Percentiles rank a stretch among this genome's conserved stretches.
Evolutionary conservation across 768 basidiomycete genomes (phyloP).

Genomic region (Daedalea quercina): DNA sequence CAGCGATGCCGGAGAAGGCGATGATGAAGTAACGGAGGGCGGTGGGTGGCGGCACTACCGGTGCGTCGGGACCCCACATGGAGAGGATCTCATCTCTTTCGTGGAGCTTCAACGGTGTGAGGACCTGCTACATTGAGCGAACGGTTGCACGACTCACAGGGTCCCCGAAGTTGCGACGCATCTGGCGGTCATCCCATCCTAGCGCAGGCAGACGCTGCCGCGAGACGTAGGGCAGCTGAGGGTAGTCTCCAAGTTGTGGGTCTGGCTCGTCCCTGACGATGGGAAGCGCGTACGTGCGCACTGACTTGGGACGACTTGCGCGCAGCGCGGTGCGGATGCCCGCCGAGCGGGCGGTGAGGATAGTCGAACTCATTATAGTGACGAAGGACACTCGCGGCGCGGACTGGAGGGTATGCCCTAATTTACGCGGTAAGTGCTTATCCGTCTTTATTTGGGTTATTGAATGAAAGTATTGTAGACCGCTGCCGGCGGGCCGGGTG

Average conservation of each 20-base stretch:
- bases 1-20: constrained; percentile 55
- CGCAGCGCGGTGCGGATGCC: constrained; percentile 24
- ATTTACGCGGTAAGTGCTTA: too few species aligned
- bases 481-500: too few species aligned
- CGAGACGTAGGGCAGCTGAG: constrained; percentile 60
- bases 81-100: constrained; percentile 76
- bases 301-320: constrained; percentile 4
- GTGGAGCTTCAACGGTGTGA: constrained; percentile 47
- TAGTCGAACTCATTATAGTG: constrained; percentile 20
- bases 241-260: constrained; percentile 69
- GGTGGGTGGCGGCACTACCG: constrained; percentile 48
- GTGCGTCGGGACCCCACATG: constrained; percentile 84
- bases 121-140: constrained; percentile 1
- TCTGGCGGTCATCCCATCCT: constrained; percentile 72
- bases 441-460: too few species aligned
- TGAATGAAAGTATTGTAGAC: too few species aligned
- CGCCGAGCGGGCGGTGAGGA: constrained; percentile 33
- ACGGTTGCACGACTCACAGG: constrained; percentile 38
- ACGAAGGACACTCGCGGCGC: neutral
- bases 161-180: constrained; percentile 79
- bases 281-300: constrained; percentile 23
- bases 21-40: constrained; percentile 63
- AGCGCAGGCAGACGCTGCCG: constrained; percentile 54
- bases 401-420: neutral
- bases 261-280: constrained; percentile 35